Conservation (phyloP, 345 rosid species). For the Eucalyptus polyanthemos region DNA sequence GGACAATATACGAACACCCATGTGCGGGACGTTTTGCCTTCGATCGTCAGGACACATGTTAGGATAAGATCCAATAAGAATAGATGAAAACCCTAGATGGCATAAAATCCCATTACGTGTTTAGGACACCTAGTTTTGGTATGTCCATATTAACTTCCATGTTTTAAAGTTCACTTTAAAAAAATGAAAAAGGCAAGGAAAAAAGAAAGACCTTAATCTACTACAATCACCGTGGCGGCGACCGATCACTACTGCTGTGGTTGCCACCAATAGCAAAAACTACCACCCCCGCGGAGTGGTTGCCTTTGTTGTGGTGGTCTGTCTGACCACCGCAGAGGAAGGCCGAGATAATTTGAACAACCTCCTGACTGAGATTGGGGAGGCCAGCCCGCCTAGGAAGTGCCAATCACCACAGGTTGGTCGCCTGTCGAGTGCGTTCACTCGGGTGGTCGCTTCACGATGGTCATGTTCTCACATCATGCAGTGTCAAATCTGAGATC, state of each 20-base stretch:
- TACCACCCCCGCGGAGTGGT: background rate
- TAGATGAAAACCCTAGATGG: background rate
- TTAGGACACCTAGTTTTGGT: background rate
- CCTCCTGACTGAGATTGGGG: background rate
- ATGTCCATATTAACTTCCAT: background rate
- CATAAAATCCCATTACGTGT: background rate
- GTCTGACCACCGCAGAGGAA: background rate
- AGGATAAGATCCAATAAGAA: background rate
- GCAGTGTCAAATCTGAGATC: background rate
- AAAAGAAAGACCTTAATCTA: background rate
- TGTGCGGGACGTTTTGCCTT: background rate
- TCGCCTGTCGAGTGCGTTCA: background rate
- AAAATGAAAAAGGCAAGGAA: background rate
- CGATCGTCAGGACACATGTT: background rate
- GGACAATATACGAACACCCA: background rate
- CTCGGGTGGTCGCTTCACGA: background rate
- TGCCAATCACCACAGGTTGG: background rate
- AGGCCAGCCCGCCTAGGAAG: background rate
- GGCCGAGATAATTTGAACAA: background rate
- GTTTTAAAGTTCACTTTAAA: background rate
- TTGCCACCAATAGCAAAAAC: background rate
- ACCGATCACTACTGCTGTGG: background rate
- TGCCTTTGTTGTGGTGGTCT: background rate
- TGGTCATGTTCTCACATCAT: background rate
- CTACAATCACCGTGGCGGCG: background rate